Base-by-base conservation (phyloP, 177 flowering plant species). In the Vitis hybrid region DNA sequence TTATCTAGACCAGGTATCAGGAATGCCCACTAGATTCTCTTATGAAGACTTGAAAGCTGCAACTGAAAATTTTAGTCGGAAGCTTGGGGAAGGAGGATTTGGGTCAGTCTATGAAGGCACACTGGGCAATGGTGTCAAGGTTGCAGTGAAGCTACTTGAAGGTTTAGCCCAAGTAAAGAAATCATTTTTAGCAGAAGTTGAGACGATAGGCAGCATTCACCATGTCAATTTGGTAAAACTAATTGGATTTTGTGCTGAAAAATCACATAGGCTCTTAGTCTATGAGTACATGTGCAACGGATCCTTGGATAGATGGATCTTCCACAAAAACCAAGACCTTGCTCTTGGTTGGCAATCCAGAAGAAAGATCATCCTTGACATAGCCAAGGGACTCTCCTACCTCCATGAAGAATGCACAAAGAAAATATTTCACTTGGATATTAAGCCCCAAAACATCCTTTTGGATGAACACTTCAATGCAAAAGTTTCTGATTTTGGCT, bases 391-490 rank as follows among this genome's bases (percentile, higher is more conserved):
- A 19, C n/a, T 67, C 54, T 40, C 58, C 40, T 67, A 67, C 57
- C 70, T 67, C 18, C 70, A 67, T 17, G 52, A 67, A 17, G 70
- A 57, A 5, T 67, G 70, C 32, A 13, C 30, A 3, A 23, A 57
- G 12, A 56, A 49, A 40, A 67, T 67, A 14, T 17, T 54, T 1
- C 70, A 67, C 49, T 45, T 67, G 1, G 70, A 67, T 40, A 67
- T 67, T n/a, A 67, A 67, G 62, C 70, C 70, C 19, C 70, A 67
- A 40, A 67, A 67, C 8, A 40, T 67, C 21, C 70, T 67, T 62
- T 18, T 67, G 52, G 45, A 67, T 18, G 62, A 34, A 19, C 57
- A 57, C 17, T 40, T 67, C 45, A 40, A 40, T 40, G 45, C 45
- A 40, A 40, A 40, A 40, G 45, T 34, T 34, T 5, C 45, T 34